Percentiles rank a stretch among this genome's conserved stretches.
phyloP scores from a whole-genome alignment of 192 early-diverging fungal species.

The Backusella luteola region DNA sequence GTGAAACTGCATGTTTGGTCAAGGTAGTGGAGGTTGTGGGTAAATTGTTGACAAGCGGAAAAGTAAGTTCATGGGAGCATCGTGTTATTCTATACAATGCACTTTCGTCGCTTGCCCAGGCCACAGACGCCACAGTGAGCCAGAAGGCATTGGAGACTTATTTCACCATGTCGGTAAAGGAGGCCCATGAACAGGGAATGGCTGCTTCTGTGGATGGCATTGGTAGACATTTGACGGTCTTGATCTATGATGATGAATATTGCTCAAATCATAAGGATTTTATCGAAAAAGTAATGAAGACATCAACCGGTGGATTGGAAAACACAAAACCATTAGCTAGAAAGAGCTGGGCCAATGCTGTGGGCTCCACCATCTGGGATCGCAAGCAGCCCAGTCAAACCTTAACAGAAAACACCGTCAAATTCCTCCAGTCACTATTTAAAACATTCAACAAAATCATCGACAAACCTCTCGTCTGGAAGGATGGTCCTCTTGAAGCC shows the following conservation, averaged over 20 bases:
- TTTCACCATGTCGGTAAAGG: slow-evolving; percentile 71
- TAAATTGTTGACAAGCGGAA: slow-evolving; percentile 56
- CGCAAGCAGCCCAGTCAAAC: slow-evolving; percentile 21
- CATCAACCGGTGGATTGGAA: slow-evolving; percentile 53
- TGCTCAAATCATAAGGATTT: slow-evolving; percentile 24
- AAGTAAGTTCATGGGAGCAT: slow-evolving; percentile 66
- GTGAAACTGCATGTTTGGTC: slow-evolving; percentile 48
- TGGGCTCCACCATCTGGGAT: slow-evolving; percentile 58
- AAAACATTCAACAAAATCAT: slow-evolving; percentile 55
- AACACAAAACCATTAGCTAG: slow-evolving; percentile 61
- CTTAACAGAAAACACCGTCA: slow-evolving; percentile 25
- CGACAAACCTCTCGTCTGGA: slow-evolving; percentile 54
- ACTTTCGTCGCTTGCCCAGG: slow-evolving; percentile 39
- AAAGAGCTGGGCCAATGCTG: slow-evolving; percentile 62
- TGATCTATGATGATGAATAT: slow-evolving; percentile 45
- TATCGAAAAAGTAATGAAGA: slow-evolving; percentile 44
- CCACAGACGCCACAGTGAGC: slow-evolving; percentile 38
- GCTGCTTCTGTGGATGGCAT: slow-evolving; percentile 58
- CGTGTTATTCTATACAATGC: slow-evolving; percentile 62
- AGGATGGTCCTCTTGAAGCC: slow-evolving; percentile 61
- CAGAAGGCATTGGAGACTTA: slow-evolving; percentile 58
- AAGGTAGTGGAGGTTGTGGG: slow-evolving; percentile 61
- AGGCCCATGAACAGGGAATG: slow-evolving; percentile 72
- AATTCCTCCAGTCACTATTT: slow-evolving; percentile 48
- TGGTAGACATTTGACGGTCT: slow-evolving; percentile 50